These are phyloP conservation scores for Penicillium argentinense DNA, from an alignment of 495 filamentous ascomycete species.

Conservation along the genomic window DNA sequence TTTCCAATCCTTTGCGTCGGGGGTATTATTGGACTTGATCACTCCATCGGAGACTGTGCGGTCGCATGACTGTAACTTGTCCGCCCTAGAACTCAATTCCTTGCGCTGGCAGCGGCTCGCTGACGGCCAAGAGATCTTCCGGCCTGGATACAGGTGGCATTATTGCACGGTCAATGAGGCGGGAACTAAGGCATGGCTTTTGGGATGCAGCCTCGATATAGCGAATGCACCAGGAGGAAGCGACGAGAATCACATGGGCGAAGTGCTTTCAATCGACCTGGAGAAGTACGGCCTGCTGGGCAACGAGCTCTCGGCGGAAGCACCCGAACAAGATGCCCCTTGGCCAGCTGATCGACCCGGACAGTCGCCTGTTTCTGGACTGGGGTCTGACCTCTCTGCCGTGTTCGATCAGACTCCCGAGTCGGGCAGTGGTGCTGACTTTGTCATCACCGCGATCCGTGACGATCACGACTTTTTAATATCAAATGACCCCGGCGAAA, in stretches of 20 bases:
- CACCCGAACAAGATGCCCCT: constrained; percentile 55
- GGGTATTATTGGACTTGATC: constrained; percentile 87
- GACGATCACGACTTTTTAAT: constrained; percentile 60
- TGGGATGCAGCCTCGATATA: constrained; percentile 81
- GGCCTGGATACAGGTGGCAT: constrained; percentile 87
- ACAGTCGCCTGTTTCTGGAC: constrained; percentile 53
- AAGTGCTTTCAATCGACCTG: constrained; percentile 89
- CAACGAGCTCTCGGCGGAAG: constrained; percentile 65
- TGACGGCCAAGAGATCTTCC: constrained; percentile 89
- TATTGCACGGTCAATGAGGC: constrained; percentile 93
- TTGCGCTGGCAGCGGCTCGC: constrained; percentile 91
- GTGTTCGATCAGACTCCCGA: constrained; percentile 85
- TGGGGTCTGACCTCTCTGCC: constrained; percentile 76
- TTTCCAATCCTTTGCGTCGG: constrained; percentile 92
- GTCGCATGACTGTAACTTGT: constrained; percentile 83
- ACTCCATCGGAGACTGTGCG: constrained; percentile 85
- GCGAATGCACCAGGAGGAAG: constrained; percentile 48
- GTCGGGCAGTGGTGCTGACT: constrained; percentile 77
- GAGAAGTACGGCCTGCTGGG: constrained; percentile 83
- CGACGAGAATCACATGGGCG: constrained; percentile 86
- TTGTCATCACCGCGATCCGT: constrained; percentile 75
- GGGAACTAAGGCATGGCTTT: constrained; percentile 91
- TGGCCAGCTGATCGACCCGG: constrained; percentile 50
- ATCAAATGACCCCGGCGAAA: constrained; percentile 54
- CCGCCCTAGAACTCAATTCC: constrained; percentile 79